Evolutionary conservation across 495 filamentous ascomycete species (phyloP).

Genomic region (Aspergillus conjunctus): DNA sequence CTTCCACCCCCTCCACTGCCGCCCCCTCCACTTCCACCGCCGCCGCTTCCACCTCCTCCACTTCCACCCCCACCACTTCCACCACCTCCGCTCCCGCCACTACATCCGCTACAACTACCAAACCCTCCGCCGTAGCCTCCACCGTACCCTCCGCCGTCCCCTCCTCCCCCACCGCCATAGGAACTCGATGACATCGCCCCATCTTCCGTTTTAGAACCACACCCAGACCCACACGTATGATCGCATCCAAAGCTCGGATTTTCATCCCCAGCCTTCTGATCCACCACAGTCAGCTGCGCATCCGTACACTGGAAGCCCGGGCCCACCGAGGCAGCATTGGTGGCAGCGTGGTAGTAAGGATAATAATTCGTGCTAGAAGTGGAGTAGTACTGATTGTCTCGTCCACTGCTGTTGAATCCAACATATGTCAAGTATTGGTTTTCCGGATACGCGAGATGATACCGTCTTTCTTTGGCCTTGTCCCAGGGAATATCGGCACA

Average conservation of each 20-base stretch:
- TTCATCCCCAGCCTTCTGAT: conserved; percentile 7
- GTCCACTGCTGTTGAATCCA: not conserved
- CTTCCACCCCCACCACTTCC: not conserved
- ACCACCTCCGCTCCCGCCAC: not conserved
- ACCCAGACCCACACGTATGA: conserved; percentile 13
- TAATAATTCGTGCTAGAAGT: conserved; percentile 4
- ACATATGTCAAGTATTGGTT: not conserved
- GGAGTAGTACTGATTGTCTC: not conserved
- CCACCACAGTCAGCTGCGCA: conserved; percentile 6
- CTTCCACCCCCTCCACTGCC: not conserved
- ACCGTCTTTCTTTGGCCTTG: not conserved
- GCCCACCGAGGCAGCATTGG: not conserved
- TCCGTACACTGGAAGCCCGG: conserved; percentile 10
- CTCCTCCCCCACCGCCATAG: not conserved
- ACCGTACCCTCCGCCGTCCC: not conserved
- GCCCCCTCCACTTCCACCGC: not conserved
- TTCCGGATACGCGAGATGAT: not conserved
- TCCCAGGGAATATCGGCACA: not conserved
- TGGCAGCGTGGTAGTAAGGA: conserved; percentile 1
- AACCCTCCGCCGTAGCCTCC: not conserved
- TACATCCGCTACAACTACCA: not conserved
- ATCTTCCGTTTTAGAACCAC: not conserved
- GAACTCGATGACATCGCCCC: not conserved
- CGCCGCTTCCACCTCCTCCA: not conserved
- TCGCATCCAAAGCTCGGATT: not conserved